These are phyloP conservation scores for Fusarium pseudoanthophilum DNA, from an alignment of 2,329 filamentous ascomycete genomes.

Conservation along the genomic window DNA sequence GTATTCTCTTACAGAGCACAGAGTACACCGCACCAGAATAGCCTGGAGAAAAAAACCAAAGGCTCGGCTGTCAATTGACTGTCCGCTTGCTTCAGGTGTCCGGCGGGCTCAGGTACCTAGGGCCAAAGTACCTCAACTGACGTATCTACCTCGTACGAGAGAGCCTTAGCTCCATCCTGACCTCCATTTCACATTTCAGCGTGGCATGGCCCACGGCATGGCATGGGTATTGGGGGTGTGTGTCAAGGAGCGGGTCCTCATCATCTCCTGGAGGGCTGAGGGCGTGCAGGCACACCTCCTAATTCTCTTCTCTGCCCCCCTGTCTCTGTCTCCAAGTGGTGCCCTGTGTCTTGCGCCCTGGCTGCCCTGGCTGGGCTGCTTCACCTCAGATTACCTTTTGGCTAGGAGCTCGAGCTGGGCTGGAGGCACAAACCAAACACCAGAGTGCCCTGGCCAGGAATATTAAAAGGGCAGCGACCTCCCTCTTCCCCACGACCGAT, in stretches of 20 bases:
- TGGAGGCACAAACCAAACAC: slow-evolving; percentile 48
- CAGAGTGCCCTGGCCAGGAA: slow-evolving; percentile 39
- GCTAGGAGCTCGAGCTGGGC: slow-evolving; percentile 37
- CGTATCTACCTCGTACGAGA: slow-evolving; percentile 45
- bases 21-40: slow-evolving; percentile 25
- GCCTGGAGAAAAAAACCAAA: neutral
- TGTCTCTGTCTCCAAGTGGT: slow-evolving; percentile 36
- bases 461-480: slow-evolving; percentile 48
- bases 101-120: slow-evolving; percentile 28
- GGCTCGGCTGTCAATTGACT: slow-evolving; percentile 10
- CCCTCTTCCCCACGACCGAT: slow-evolving; percentile 42
- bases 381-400: slow-evolving; percentile 50
- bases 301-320: slow-evolving; percentile 18
- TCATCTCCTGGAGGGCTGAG: slow-evolving; percentile 30
- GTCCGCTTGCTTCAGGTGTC: slow-evolving; percentile 37
- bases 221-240: slow-evolving; percentile 12
- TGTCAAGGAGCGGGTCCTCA: slow-evolving; percentile 19
- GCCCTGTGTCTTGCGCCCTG: slow-evolving; percentile 45
- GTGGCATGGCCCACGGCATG: slow-evolving; percentile 4
- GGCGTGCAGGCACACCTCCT: slow-evolving; percentile 19
- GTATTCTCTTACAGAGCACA: slow-evolving; percentile 17
- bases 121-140: slow-evolving; percentile 42
- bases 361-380: slow-evolving; percentile 43
- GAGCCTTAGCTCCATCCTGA: slow-evolving; percentile 25
- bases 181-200: slow-evolving; percentile 40